Conservation (phyloP, 2,329 filamentous ascomycete genomes). For the Pestalotiopsis sp. region DNA sequence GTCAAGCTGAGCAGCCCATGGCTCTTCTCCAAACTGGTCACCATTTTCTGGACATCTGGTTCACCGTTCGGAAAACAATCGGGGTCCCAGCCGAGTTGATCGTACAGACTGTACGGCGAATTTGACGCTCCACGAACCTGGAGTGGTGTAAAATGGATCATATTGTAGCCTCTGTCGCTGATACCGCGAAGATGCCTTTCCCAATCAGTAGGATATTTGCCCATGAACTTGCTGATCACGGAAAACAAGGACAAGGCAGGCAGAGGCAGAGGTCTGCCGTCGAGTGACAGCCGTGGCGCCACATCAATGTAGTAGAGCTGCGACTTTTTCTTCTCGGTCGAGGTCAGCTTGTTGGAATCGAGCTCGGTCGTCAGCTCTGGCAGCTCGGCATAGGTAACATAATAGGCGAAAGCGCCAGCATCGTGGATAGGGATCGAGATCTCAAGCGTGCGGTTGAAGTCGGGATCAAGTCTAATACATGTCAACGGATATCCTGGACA, state of each 20-base stretch:
- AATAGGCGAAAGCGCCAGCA: constrained; percentile 91
- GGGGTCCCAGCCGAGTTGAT: constrained; percentile 87
- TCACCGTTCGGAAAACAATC: constrained; percentile 83
- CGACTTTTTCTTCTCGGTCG: constrained; percentile 66
- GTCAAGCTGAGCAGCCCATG: constrained; percentile 87
- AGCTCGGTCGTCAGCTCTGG: constrained; percentile 71
- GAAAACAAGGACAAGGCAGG: constrained; percentile 91
- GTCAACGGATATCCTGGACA: constrained; percentile 7
- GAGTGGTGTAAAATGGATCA: constrained; percentile 97
- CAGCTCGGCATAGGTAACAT: constrained; percentile 87
- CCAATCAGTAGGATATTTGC: constrained; percentile 87
- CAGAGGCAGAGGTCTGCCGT: constrained; percentile 75
- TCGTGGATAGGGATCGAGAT: constrained; percentile 85
- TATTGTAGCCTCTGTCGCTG: constrained; percentile 92
- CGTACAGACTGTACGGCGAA: constrained; percentile 95
- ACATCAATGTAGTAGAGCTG: constrained; percentile 92
- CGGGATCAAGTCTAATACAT: constrained; percentile 71
- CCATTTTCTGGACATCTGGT: constrained; percentile 75
- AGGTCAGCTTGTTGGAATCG: constrained; percentile 46
- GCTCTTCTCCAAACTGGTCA: constrained; percentile 80
- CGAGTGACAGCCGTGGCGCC: constrained; percentile 76
- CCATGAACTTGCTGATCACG: constrained; percentile 97
- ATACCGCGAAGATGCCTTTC: constrained; percentile 87
- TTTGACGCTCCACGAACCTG: constrained; percentile 89
- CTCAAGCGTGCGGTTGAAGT: constrained; percentile 90